Evolutionary conservation across 805 yeast species (phyloP).

Genomic region (Ascoidea asiatica): DNA sequence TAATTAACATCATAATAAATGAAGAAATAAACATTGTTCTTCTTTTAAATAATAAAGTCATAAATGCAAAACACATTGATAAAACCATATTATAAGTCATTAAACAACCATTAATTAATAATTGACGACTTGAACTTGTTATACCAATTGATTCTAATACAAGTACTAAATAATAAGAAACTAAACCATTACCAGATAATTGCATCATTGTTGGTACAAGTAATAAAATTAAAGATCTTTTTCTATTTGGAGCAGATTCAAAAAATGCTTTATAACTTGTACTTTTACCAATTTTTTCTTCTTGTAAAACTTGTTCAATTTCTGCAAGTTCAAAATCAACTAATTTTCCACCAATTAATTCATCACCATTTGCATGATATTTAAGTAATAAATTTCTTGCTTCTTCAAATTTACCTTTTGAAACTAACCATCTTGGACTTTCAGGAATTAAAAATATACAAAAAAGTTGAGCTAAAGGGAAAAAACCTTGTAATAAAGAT

Average conservation of each 20-base stretch:
- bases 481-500: no score
- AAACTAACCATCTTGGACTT: no score
- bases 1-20: no score
- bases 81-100: no score
- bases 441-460: no score
- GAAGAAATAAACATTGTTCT: no score
- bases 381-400: constrained; percentile 23
- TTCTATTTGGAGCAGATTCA: constrained; percentile 24
- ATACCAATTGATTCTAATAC: no score
- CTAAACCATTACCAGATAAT: constrained; percentile 37
- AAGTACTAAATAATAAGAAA: constrained; percentile 34
- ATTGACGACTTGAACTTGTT: no score
- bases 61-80: no score
- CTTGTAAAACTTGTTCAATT: constrained; percentile 25
- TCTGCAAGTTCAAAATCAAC: constrained; percentile 27
- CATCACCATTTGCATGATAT: constrained; percentile 26
- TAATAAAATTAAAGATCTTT: constrained; percentile 23
- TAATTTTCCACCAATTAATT: constrained; percentile 15
- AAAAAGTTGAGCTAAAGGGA: constrained; percentile 28
- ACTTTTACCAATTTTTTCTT: constrained; percentile 22
- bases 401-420: no score
- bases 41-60: no score
- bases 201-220: constrained; percentile 27
- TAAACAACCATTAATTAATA: no score
- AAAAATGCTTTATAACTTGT: constrained; percentile 26